Base-by-base conservation (phyloP, 2,329 filamentous ascomycete species). In the Arachnomyces sp. region DNA sequence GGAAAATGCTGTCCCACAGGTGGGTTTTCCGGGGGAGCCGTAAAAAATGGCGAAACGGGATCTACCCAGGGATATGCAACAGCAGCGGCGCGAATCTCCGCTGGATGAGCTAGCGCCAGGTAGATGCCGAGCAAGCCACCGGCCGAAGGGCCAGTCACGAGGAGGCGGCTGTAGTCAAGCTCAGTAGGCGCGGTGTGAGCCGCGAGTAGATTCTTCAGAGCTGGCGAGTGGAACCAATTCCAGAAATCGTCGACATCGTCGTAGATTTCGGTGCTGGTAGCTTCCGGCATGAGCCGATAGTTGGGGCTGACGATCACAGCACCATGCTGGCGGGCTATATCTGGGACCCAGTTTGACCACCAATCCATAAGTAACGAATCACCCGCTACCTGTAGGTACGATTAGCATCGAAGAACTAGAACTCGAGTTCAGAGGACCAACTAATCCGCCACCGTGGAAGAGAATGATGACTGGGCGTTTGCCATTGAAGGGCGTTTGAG, bases 221-320 rank as follows among this genome's bases (percentile, higher is more conserved):
- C 25, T 1, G 47, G 28, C 0, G 49, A 51, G 16, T 46, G 49
- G 2, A 71, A 46, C 71, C 72, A 75, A 4, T 43, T 45, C 67
- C 67, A 75, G 50, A 73, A 70, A 44, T 71, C 66, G 7, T 53
- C 39, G 1, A 74, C 43, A 48, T 76, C 72, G 4, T 62, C 50
- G 16, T 73, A 57, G 42, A 73, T 68, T 12, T 74, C 66, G 2
- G 54, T 35, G 28, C 68, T 67, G 14, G 41, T 67, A 39, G 65
- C 57, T 43, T 74, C 71, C 15, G 72, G 72, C n/a, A 71, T 44
- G 3, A 76, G 64, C 7, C 71, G 70, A 55, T 76, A 71, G 51
- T 72, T 67, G 0, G 70, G 65, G 1, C 63, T 55, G 5, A 75
- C 49, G 17, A 69, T 56, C 33, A 75, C 64, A n/a, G 71, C 67